phyloP scores from a whole-genome alignment of 805 yeast genomes.

The Saccharomycopsis fermentans region DNA sequence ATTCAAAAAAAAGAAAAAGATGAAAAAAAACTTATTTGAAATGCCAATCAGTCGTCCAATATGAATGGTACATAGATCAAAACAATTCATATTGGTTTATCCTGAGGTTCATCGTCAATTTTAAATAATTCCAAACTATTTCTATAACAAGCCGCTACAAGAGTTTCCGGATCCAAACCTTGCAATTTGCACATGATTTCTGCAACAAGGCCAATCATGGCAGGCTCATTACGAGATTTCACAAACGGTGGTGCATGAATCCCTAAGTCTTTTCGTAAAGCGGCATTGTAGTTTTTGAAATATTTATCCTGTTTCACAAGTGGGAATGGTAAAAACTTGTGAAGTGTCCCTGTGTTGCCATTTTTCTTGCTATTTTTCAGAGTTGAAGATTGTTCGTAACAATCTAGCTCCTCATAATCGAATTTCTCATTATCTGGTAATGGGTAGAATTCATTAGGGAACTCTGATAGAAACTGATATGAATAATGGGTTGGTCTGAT shows the following conservation, averaged over 20 bases:
- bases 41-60: too few relatives aligned
- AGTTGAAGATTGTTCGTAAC: background rate
- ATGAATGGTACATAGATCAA: background rate
- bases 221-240: slow-evolving; percentile 88
- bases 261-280: slow-evolving; percentile 12
- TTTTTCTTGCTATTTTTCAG: background rate
- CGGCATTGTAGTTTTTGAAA: slow-evolving; percentile 22
- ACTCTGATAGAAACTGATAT: slow-evolving; percentile 41
- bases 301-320: slow-evolving; percentile 51
- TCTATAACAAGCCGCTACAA: slow-evolving; percentile 41
- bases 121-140: slow-evolving; percentile 42
- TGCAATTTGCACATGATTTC: slow-evolving; percentile 48
- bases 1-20: background rate
- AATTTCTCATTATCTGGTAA: slow-evolving; percentile 5
- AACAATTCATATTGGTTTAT: background rate
- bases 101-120: slow-evolving; percentile 18
- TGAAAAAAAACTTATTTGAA: background rate
- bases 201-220: slow-evolving; percentile 73
- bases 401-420: background rate
- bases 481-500: slow-evolving; percentile 76
- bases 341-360: slow-evolving; percentile 25
- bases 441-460: slow-evolving; percentile 50
- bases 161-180: slow-evolving; percentile 30
- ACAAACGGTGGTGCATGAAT: slow-evolving; percentile 36
- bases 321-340: slow-evolving; percentile 50